phyloP scores from a whole-genome alignment of 441 rosid species.

The Pelargonium cotyledonis region DNA sequence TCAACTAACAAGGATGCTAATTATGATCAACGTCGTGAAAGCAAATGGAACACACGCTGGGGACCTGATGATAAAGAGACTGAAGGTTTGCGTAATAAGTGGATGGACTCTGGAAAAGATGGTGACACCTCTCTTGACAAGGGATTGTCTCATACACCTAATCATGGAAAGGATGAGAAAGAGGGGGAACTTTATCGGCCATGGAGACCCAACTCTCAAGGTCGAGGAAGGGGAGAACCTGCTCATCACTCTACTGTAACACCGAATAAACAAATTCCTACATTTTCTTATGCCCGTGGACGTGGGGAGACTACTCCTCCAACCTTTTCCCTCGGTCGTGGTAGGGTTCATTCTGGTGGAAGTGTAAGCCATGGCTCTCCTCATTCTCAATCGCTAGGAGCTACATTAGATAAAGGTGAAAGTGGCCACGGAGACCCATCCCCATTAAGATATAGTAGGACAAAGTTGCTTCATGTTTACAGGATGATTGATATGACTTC shows the following conservation, averaged over 20 bases:
- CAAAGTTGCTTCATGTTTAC: slow-evolving; percentile 67
- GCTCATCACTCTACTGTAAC: slow-evolving; percentile 48
- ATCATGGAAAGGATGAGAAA: slow-evolving; percentile 54
- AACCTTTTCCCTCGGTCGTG: slow-evolving; percentile 60
- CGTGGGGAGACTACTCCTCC: slow-evolving; percentile 54
- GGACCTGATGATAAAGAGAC: slow-evolving; percentile 78
- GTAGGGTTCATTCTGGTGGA: slow-evolving; percentile 52
- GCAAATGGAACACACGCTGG: slow-evolving; percentile 99
- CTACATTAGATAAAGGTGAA: slow-evolving; percentile 47
- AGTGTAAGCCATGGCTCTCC: slow-evolving; percentile 33
- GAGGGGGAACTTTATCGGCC: slow-evolving; percentile 75
- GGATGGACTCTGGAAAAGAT: slow-evolving; percentile 65
- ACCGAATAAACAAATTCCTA: slow-evolving; percentile 58
- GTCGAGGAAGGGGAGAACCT: slow-evolving; percentile 74
- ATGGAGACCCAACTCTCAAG: slow-evolving; percentile 75
- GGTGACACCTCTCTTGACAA: slow-evolving; percentile 54
- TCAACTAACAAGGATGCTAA: slow-evolving; percentile 60
- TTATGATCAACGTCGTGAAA: slow-evolving; percentile 82
- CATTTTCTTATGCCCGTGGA: slow-evolving; percentile 62
- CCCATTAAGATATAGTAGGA: slow-evolving; percentile 64
- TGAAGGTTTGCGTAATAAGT: slow-evolving; percentile 52
- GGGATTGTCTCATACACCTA: slow-evolving; percentile 45
- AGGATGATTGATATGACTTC: slow-evolving; percentile 52
- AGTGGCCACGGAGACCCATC: slow-evolving; percentile 40
- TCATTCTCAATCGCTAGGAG: slow-evolving; percentile 43